These are phyloP conservation scores for Trichoderma sp. DNA, from an alignment of 2,329 filamentous ascomycete species.

Conservation along the genomic window DNA sequence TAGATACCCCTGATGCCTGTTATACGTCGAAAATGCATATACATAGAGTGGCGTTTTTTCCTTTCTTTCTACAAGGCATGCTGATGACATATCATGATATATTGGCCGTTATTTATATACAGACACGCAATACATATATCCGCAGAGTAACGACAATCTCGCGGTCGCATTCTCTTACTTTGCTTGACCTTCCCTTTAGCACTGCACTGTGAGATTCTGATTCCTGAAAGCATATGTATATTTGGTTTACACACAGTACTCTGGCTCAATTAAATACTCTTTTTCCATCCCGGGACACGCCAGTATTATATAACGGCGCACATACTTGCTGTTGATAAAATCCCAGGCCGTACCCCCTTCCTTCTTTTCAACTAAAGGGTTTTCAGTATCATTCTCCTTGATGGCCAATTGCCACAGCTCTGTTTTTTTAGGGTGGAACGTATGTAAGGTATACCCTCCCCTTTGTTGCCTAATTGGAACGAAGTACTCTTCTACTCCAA, in stretches of 20 bases:
- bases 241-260: no score
- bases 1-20: slow-evolving; percentile 13
- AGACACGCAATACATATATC: background rate
- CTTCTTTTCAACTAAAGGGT: no score
- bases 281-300: no score
- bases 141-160: slow-evolving; percentile 4
- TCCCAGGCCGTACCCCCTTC: background rate
- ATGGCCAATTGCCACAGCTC: background rate
- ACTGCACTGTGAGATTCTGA: background rate
- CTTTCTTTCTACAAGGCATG: background rate
- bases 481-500: background rate
- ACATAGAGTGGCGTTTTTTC: slow-evolving; percentile 11
- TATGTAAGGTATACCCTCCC: background rate
- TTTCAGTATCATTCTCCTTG: background rate
- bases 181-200: no score
- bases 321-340: background rate
- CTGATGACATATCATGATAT: slow-evolving; percentile 14
- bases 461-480: background rate
- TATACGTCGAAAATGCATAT: background rate
- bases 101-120: background rate
- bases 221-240: no score
- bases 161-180: background rate
- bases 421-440: background rate
- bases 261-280: background rate
- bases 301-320: background rate